These are phyloP conservation scores for Bruguiera parviflora DNA, from an alignment of 345 rosid species.

Conservation along the genomic window DNA sequence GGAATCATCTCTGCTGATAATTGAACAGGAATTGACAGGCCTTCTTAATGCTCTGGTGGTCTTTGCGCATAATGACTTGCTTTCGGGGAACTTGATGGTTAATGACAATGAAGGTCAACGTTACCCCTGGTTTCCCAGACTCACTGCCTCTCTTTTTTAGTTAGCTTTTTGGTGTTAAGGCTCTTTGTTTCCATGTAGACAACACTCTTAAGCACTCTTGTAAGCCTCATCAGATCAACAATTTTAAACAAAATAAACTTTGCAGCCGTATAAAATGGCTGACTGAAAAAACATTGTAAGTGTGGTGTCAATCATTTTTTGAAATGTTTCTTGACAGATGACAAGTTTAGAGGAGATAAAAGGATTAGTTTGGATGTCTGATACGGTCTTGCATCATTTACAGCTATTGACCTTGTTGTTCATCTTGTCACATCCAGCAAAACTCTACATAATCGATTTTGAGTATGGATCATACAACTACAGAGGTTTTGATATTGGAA, in stretches of 20 bases:
- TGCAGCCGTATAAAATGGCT: not conserved
- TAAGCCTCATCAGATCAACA: too few relatives aligned
- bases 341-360: not conserved
- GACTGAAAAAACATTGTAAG: not conserved
- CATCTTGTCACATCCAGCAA: slow-evolving; percentile 45
- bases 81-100: slow-evolving; percentile 86
- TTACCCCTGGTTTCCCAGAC: not conserved
- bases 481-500: slow-evolving; percentile 92
- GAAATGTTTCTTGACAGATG: slow-evolving; percentile 8
- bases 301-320: not conserved
- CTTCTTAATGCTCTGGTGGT: slow-evolving; percentile 75
- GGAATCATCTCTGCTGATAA: slow-evolving; percentile 26
- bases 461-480: slow-evolving; percentile 93
- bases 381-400: not conserved
- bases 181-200: not conserved
- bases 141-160: not conserved
- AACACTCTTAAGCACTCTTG: not conserved
- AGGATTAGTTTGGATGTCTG: not conserved
- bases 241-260: not conserved
- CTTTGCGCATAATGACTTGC: slow-evolving; percentile 92
- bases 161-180: not conserved
- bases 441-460: slow-evolving; percentile 85
- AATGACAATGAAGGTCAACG: slow-evolving; percentile 73
- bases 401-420: slow-evolving; percentile 20
- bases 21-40: slow-evolving; percentile 80